Base-by-base conservation (phyloP, 257 asterid genomes). In the Leptodermis oblonga region DNA sequence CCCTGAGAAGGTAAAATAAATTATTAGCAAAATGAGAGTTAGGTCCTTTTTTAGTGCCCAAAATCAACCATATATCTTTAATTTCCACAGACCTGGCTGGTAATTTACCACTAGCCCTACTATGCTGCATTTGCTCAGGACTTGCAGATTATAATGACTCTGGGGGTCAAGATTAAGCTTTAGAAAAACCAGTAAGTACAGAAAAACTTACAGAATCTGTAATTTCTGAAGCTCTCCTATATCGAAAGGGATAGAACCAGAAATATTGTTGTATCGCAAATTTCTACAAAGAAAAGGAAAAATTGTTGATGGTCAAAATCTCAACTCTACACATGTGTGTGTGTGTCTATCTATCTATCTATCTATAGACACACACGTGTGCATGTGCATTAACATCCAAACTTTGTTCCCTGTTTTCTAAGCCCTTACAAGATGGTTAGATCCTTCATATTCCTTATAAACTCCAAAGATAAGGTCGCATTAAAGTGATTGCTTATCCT, bases 401-500 rank as follows among this genome's bases (percentile, higher is more conserved):
- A 67, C 53, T 64, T 31, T 34, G 7, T 23, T 68, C 59, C 45
- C 54, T 53, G 36, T 54, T 18, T n/a, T 63, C 23, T 67, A 18
- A 61, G 67, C 78, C 70, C 89, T 83, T 86, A 91, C 97, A 88
- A 81, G 71, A 74, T 86, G 60, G 79, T 43, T 39, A 91, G 75
- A 70, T 84, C 76, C 37, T 22, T 78, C 90, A 89, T 67, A 71
- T 76, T 63, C 74, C 66, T 63, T 62, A 87, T 80, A 53, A 91
- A 86, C 76, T 81, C 88, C 70, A 91, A 79, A 49, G 95, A 82
- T 75, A 89, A 80, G 83, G 83, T 85, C 78, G 90, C 88, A 67
- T 87, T 87, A 48, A 87, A 80, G 75, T 88, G 37, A 80, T 84
- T 96, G 61, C 92, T 84, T 83, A 91, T 87, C 82, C 95, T 86